A percentile compares a stretch with the other conserved stretches of the same genome.
phyloP scores from a whole-genome alignment of 805 yeast species.

The Kluyveromyces nonfermentans region DNA sequence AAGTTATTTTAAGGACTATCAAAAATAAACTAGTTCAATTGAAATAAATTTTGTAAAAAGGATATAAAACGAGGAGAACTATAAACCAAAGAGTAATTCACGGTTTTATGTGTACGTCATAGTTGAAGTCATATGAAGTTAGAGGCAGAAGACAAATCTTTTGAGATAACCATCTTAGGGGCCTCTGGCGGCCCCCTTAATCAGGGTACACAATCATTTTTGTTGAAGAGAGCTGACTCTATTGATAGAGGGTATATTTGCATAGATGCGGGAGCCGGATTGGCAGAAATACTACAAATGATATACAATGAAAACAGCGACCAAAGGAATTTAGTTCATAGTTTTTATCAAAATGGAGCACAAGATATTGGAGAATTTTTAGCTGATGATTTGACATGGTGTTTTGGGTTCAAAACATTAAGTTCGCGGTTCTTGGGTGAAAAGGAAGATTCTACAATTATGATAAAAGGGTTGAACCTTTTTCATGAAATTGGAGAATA shows the following conservation, averaged over 20 bases:
- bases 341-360: constrained; percentile 15
- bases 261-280: constrained; percentile 76
- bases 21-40: too few relatives aligned
- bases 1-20: too few relatives aligned
- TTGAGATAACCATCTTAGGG: constrained; percentile 63
- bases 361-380: constrained; percentile 16
- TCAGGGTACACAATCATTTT: constrained; percentile 54
- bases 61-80: too few relatives aligned
- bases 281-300: constrained; percentile 44
- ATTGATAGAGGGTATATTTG: constrained; percentile 37
- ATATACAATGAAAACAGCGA: constrained; percentile 7
- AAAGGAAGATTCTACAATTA: constrained; percentile 17
- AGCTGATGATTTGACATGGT: constrained; percentile 5
- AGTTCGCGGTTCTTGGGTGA: constrained; percentile 1
- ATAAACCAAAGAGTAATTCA: too few relatives aligned
- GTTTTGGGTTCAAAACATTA: constrained; percentile 14
- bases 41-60: too few relatives aligned
- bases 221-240: constrained; percentile 45
- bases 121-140: too few relatives aligned
- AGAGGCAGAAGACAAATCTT: constrained; percentile 13
- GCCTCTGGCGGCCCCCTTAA: constrained; percentile 83
- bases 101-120: too few relatives aligned
- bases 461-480: constrained; percentile 26
- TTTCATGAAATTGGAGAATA: constrained; percentile 34
- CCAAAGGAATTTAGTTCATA: constrained; percentile 9